These are phyloP conservation scores for Ascochyta viciae-villosae DNA, from an alignment of 2,329 filamentous ascomycete genomes.

Conservation along the genomic window DNA sequence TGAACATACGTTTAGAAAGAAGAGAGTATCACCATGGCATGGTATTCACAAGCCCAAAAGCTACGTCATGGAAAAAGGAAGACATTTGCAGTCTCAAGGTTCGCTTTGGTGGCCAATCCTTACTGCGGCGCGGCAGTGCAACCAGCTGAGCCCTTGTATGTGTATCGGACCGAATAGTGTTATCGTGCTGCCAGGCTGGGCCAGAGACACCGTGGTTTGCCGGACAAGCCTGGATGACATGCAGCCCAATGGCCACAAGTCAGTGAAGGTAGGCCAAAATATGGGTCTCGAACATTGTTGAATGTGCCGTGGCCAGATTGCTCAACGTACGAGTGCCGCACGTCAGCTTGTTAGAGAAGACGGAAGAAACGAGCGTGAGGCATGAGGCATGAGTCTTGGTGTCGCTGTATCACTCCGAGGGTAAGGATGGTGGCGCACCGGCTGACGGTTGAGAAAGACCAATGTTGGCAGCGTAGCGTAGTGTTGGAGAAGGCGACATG, in stretches of 20 bases:
- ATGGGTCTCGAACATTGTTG: constrained; percentile 37
- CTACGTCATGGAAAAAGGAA: constrained; percentile 31
- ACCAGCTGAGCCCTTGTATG: constrained; percentile 29
- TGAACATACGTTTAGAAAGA: constrained; percentile 2
- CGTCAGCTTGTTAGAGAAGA: constrained; percentile 21
- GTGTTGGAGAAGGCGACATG: constrained; percentile 10
- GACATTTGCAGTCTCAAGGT: constrained; percentile 16
- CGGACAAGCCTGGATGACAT: constrained; percentile 23
- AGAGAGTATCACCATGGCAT: constrained; percentile 1
- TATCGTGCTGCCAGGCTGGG: constrained; percentile 37
- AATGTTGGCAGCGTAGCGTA: constrained; percentile 3
- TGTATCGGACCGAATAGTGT: constrained; percentile 44
- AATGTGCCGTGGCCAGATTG: constrained; percentile 20
- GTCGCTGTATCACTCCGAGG: constrained; percentile 20
- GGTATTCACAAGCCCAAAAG: constrained; percentile 22
- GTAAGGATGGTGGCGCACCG: constrained; percentile 17
- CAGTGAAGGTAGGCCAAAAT: constrained; percentile 26
- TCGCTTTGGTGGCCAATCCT: constrained; percentile 24
- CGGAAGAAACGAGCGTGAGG: constrained; percentile 22
- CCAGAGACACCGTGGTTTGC: constrained; percentile 29
- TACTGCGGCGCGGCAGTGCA: constrained; percentile 33
- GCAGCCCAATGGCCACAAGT: constrained; percentile 28
- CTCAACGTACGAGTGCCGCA: constrained; percentile 17
- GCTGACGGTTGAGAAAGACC: constrained; percentile 16
- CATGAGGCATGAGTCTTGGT: constrained; percentile 18